These are phyloP conservation scores for Flaveria trinervia DNA, from an alignment of 129 eudicot genomes.

Conservation along the genomic window DNA sequence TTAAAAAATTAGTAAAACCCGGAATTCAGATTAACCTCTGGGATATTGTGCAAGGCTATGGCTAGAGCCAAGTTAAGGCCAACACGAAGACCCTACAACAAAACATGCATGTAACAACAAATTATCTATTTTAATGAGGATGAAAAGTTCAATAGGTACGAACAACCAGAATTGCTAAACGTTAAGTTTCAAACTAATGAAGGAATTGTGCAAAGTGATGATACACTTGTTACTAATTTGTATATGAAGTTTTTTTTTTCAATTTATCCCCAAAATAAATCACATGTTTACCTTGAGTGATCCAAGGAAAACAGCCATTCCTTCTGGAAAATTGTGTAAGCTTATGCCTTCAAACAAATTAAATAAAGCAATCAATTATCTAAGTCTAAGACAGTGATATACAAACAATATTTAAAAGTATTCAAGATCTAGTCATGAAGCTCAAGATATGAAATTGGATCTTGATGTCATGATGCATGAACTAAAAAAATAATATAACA, in stretches of 20 bases:
- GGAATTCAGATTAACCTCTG: slow-evolving; percentile 64
- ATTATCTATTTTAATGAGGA: neutral
- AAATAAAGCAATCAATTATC: slow-evolving; percentile 14
- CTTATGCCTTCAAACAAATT: slow-evolving; percentile 68
- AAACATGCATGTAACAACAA: slow-evolving; percentile 21
- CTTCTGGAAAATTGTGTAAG: slow-evolving; percentile 98
- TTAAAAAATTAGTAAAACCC: neutral
- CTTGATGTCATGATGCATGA: neutral
- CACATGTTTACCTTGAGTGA: slow-evolving; percentile 69
- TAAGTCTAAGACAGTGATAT: neutral
- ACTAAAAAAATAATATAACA: neutral
- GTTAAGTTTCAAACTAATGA: neutral
- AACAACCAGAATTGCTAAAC: neutral
- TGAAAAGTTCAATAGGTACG: slow-evolving; percentile 1
- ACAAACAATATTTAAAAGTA: neutral
- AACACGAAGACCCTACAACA: slow-evolving; percentile 90
- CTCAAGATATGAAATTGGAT: slow-evolving; percentile 9
- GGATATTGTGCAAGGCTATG: slow-evolving; percentile 95
- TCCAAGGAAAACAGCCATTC: slow-evolving; percentile 99
- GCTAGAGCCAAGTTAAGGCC: slow-evolving; percentile 97
- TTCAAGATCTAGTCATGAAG: slow-evolving; percentile 13
- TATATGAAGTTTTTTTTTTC: neutral
- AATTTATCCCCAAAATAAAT: slow-evolving; percentile 3
- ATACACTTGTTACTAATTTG: neutral
- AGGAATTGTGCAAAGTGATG: neutral